phyloP scores from a whole-genome alignment of 768 basidiomycete species.

The Dentipellis fragilis region DNA sequence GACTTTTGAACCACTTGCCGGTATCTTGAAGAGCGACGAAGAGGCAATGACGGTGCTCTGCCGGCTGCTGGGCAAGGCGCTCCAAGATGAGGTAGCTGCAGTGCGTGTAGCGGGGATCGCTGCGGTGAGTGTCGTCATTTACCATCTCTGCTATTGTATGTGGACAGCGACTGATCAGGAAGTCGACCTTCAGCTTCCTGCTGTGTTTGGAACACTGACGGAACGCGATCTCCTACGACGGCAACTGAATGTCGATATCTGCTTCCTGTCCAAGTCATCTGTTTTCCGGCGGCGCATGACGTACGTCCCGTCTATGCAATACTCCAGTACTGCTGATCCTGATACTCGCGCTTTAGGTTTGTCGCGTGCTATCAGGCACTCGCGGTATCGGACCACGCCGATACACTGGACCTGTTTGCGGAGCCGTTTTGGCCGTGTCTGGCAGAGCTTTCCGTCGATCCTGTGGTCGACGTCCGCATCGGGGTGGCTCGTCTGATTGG shows the following conservation, averaged over 20 bases:
- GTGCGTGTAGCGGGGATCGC: conserved; percentile 70
- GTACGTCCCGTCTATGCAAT: conserved; percentile 11
- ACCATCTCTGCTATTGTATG: conserved; percentile 5
- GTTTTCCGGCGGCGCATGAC: conserved; percentile 11
- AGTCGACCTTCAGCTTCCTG: conserved; percentile 4
- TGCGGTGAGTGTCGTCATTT: conserved; percentile 37
- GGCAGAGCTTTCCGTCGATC: conserved; percentile 47
- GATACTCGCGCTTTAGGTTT: conserved; percentile 37
- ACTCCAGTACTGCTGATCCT: conserved; percentile 11
- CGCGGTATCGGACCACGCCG: conserved; percentile 24
- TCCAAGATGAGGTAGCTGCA: conserved; percentile 74
- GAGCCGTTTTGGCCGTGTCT: conserved; percentile 48
- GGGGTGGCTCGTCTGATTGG: conserved; percentile 70
- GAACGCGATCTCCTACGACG: conserved; percentile 10
- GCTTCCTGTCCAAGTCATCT: not conserved
- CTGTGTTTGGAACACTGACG: conserved; percentile 1
- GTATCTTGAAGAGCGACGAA: conserved; percentile 19
- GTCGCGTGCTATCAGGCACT: conserved; percentile 65
- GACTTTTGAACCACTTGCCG: conserved; percentile 40
- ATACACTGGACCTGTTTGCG: conserved; percentile 29
- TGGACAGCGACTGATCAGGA: not conserved
- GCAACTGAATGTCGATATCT: not conserved
- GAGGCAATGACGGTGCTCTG: not conserved
- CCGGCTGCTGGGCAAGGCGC: conserved; percentile 26
- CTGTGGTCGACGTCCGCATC: conserved; percentile 77